These are phyloP conservation scores for Cladorrhinum sp. DNA, from an alignment of 2,329 filamentous ascomycete species.

Conservation along the genomic window DNA sequence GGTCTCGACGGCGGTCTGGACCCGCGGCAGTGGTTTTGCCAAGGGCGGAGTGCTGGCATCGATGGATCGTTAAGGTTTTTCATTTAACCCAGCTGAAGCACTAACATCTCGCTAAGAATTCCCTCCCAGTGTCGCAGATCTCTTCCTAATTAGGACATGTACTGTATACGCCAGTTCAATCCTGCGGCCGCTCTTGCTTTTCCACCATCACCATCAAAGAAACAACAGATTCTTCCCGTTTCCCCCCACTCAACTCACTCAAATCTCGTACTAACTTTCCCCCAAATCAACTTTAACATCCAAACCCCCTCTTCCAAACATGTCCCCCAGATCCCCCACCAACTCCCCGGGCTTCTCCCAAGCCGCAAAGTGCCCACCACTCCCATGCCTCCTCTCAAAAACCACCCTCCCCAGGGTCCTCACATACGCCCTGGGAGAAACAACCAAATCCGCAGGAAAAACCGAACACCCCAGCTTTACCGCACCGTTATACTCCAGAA, in stretches of 20 bases:
- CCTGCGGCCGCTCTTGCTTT: too few species aligned
- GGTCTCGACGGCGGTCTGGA: not conserved
- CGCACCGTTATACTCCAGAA: constrained; percentile 32
- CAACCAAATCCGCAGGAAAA: constrained; percentile 57
- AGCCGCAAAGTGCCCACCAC: constrained; percentile 61
- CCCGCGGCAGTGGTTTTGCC: not conserved
- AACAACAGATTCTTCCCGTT: too few species aligned
- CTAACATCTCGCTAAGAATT: too few species aligned
- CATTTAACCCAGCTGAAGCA: not conserved
- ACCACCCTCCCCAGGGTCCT: constrained; percentile 60
- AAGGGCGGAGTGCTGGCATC: not conserved
- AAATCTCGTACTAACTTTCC: too few species aligned
- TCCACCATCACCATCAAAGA: too few species aligned
- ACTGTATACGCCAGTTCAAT: too few species aligned
- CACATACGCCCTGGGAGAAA: constrained; percentile 55
- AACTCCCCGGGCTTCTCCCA: constrained; percentile 55
- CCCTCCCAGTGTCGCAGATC: too few species aligned
- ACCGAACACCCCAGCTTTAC: constrained; percentile 52
- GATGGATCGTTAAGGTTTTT: not conserved
- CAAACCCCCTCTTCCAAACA: constrained; percentile 48
- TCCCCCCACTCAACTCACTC: too few species aligned
- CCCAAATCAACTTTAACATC: not conserved
- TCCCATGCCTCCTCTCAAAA: constrained; percentile 48
- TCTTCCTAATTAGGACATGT: too few species aligned
- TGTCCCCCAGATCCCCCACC: constrained; percentile 50